Base-by-base conservation (phyloP, 2,329 filamentous ascomycete species). In the Gaeumannomyces tritici region DNA sequence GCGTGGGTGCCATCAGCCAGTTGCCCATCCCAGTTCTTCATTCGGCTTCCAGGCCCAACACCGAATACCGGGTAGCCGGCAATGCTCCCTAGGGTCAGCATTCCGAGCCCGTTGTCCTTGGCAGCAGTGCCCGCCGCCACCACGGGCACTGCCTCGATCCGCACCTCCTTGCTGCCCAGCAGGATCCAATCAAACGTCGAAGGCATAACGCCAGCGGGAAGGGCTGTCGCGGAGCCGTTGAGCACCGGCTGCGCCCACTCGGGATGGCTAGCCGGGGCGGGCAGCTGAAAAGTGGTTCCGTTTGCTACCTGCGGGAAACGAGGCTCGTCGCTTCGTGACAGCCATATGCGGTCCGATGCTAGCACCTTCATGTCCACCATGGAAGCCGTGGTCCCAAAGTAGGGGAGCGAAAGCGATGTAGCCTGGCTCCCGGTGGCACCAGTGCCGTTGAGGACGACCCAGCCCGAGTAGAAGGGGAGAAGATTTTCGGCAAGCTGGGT, bases 301-400 rank as follows among this genome's bases (percentile, higher is more conserved):
- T 42, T 15, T 42, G 35, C 35, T 4, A 42, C 7, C 11, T 15
- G 13, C 35, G 35, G 35, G 35, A 42, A 12, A 42, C 35, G 35
- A 42, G 15, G 11, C 13, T 42, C 15, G 11, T 42, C 35, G 35
- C 35, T 42, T 15, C 35, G 35, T 15, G 33, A 35, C 6, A 59
- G 8, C 3, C 12, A 47, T n/a, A 59, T 59, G 31, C 57, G 35
- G 21, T 71, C 81, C 13, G 80, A 87, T 64, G 81, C 87, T 0
- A 88, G 85, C 70, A 83, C 86, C 62, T 86, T 89, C 64, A 83
- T 86, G 62, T 76, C 88, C 27, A 83, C 88, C 51, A 87, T 90
- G 62, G 88, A 91, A 74, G 84, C 88, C 66, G 79, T 89, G 65
- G 83, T 88, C 62, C 76, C 76, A 35, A 75, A 69, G 66, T 79